These are phyloP conservation scores for Gymnopilus junonius DNA, from an alignment of 768 basidiomycete genomes.

Conservation along the genomic window DNA sequence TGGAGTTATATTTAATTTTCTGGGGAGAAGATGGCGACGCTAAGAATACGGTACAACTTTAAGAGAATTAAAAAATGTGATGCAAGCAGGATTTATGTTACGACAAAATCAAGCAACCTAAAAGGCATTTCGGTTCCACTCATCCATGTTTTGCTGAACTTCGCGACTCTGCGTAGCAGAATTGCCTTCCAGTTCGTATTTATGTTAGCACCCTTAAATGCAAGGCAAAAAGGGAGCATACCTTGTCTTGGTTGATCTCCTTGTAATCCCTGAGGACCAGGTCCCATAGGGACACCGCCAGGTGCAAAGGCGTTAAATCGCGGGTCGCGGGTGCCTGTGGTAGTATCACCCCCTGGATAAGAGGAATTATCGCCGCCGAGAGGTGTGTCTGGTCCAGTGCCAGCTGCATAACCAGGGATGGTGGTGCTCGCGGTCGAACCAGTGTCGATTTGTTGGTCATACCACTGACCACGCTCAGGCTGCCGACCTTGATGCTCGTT, in stretches of 20 bases:
- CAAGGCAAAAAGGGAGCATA: not conserved
- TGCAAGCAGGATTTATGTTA: not conserved
- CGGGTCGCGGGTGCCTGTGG: not conserved
- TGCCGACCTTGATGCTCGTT: not conserved
- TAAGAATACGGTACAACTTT: no score
- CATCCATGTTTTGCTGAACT: not conserved
- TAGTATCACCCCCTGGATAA: not conserved
- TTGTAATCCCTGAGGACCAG: not conserved
- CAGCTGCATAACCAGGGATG: not conserved
- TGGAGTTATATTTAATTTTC: no score
- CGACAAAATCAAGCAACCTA: not conserved
- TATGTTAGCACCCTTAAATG: not conserved
- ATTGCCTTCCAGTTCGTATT: not conserved
- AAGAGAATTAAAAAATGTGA: not conserved
- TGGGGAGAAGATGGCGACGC: no score
- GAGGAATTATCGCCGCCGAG: not conserved
- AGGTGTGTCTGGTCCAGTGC: not conserved
- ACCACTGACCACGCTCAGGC: not conserved
- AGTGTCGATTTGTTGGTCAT: not conserved
- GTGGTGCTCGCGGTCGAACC: not conserved
- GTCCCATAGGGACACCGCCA: not conserved
- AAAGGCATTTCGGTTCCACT: constrained; percentile 1
- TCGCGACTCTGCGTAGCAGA: not conserved
- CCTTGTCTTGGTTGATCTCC: not conserved
- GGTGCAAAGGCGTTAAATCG: not conserved